Percentiles rank a stretch among this genome's conserved stretches.
Evolutionary conservation across 495 filamentous ascomycete genomes (phyloP).

Genomic region (Monascus purpureus): DNA sequence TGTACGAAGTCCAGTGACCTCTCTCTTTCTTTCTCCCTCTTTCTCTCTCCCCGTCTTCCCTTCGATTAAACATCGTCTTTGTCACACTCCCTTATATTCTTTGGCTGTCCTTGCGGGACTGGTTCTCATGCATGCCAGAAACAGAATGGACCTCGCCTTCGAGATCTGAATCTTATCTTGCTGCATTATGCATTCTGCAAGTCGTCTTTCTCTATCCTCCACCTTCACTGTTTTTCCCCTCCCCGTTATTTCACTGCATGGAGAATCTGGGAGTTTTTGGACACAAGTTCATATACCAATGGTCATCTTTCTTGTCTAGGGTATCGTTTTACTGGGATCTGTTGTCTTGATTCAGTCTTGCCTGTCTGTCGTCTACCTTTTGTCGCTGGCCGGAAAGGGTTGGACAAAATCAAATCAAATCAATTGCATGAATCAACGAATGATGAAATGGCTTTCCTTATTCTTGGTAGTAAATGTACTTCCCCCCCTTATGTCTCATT

Average conservation of each 20-base stretch:
- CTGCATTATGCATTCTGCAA: too few relatives aligned
- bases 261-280: too few relatives aligned
- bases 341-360: not conserved
- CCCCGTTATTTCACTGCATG: too few relatives aligned
- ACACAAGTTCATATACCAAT: too few relatives aligned
- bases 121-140: too few relatives aligned
- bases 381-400: not conserved
- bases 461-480: too few relatives aligned
- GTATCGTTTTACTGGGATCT: not conserved
- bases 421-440: not conserved
- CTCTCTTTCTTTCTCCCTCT: not conserved
- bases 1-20: slow-evolving; percentile 21
- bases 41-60: slow-evolving; percentile 24
- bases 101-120: not conserved
- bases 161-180: too few relatives aligned
- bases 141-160: too few relatives aligned
- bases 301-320: not conserved
- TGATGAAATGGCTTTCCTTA: not conserved
- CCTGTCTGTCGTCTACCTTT: not conserved
- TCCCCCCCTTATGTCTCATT: too few relatives aligned
- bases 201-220: too few relatives aligned
- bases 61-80: not conserved
- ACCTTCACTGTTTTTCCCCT: too few relatives aligned
- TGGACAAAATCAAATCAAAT: not conserved
- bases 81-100: not conserved